A percentile compares a stretch with the other conserved stretches of the same genome.
Evolutionary conservation across 257 asterid genomes (phyloP).

Genomic region (Cordia subcordata): DNA sequence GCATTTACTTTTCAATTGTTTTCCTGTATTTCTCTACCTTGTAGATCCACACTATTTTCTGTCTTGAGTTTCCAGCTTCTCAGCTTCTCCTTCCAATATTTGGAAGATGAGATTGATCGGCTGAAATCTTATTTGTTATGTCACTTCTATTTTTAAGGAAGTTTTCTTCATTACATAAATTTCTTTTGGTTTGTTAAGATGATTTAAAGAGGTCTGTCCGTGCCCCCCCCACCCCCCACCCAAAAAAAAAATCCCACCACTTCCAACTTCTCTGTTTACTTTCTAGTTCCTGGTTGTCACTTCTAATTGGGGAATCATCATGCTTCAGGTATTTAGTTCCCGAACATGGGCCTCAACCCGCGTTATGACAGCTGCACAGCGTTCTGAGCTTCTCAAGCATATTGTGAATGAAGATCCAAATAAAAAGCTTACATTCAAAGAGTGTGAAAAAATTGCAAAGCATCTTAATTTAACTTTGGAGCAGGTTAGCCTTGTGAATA

Average conservation of each 20-base stretch:
- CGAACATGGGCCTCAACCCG: slow-evolving; percentile 72
- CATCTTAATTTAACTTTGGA: slow-evolving; percentile 81
- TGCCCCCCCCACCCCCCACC: too few species aligned
- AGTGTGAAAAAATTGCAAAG: slow-evolving; percentile 73
- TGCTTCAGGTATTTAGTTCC: slow-evolving; percentile 55
- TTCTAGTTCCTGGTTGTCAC: slow-evolving; percentile 6
- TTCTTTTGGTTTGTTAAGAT: too few species aligned
- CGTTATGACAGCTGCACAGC: slow-evolving; percentile 73
- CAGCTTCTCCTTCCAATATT: too few species aligned
- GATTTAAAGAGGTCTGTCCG: background rate
- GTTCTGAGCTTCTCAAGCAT: slow-evolving; percentile 65
- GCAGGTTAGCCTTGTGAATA: slow-evolving; percentile 57
- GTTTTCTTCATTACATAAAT: too few species aligned
- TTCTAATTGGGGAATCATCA: slow-evolving; percentile 18
- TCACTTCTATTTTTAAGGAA: too few species aligned
- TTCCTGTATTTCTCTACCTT: too few species aligned
- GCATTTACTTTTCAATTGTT: too few species aligned
- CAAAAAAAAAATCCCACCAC: too few species aligned
- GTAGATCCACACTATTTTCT: too few species aligned
- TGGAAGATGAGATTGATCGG: too few species aligned
- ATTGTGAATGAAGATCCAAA: slow-evolving; percentile 44
- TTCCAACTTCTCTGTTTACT: slow-evolving; percentile 4
- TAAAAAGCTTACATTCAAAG: slow-evolving; percentile 61
- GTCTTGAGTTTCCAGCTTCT: too few species aligned
- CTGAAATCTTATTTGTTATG: too few species aligned